Percentiles rank a stretch among this genome's conserved stretches.
phyloP scores from a whole-genome alignment of 1,284 basidiomycete genomes.

The Cerrena zonata region DNA sequence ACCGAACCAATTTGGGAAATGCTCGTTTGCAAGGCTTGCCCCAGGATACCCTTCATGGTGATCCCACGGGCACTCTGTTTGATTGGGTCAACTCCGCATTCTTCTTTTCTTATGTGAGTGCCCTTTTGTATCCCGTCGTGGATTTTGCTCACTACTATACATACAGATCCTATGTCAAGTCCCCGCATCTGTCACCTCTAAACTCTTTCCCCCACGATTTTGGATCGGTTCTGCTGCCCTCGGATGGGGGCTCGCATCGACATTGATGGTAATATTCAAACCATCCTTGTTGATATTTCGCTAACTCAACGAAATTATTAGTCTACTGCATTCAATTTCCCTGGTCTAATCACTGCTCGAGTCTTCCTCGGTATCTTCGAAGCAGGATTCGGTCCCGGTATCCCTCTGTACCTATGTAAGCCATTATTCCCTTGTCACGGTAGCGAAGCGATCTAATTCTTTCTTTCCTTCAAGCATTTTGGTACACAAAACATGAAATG shows the following conservation, averaged over 20 bases:
- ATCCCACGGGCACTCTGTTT: conserved; percentile 58
- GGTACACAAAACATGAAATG: conserved; percentile 69
- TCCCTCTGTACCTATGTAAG: conserved; percentile 70
- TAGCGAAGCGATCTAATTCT: background rate
- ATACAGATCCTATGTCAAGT: conserved; percentile 62
- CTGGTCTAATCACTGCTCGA: conserved; percentile 52
- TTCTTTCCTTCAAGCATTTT: conserved; percentile 45
- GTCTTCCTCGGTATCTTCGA: conserved; percentile 66
- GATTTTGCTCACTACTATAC: background rate
- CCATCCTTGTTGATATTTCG: background rate
- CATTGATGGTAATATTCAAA: conserved; percentile 50
- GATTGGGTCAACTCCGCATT: conserved; percentile 74
- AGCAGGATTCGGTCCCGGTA: conserved; percentile 66
- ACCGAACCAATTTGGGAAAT: conserved; percentile 72
- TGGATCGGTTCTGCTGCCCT: conserved; percentile 65
- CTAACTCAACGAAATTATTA: conserved; percentile 21
- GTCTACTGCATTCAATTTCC: conserved; percentile 55
- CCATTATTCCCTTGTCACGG: conserved; percentile 3
- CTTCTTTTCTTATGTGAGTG: conserved; percentile 70
- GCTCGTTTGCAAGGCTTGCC: conserved; percentile 68
- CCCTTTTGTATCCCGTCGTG: conserved; percentile 6
- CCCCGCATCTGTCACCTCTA: conserved; percentile 62
- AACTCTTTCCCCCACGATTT: conserved; percentile 57
- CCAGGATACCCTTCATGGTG: conserved; percentile 57
- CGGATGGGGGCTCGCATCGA: conserved; percentile 67